Conservation (phyloP, 371 early-diverging fungal genomes). For the Polyrhizophydium stewartii region DNA sequence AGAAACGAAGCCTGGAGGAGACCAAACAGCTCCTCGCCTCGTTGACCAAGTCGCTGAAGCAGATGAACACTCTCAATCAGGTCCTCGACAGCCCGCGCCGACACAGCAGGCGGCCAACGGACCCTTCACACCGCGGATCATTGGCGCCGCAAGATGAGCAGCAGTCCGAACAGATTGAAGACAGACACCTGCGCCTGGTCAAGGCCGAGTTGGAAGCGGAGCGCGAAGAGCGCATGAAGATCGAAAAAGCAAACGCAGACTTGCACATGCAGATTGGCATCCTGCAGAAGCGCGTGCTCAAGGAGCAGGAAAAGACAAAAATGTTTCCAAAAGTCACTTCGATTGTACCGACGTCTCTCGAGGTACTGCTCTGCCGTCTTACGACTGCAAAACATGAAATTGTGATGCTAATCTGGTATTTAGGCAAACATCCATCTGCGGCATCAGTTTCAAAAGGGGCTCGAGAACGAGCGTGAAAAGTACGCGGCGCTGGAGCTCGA, state of each 20-base stretch:
- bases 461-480: slow-evolving; percentile 14
- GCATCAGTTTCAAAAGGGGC: slow-evolving; percentile 13
- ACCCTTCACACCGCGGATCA: too few species aligned
- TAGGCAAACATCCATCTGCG: slow-evolving; percentile 17
- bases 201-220: background rate
- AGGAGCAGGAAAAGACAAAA: slow-evolving; percentile 13
- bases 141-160: too few species aligned
- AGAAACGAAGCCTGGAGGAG: background rate
- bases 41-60: background rate
- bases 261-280: slow-evolving; percentile 7
- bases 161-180: background rate
- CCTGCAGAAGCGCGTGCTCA: slow-evolving; percentile 7
- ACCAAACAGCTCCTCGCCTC: background rate
- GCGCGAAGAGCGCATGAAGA: background rate
- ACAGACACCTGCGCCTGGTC: background rate
- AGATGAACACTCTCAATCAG: background rate
- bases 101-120: background rate
- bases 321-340: slow-evolving; percentile 12
- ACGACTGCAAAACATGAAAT: too few species aligned
- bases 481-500: slow-evolving; percentile 10
- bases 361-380: background rate
- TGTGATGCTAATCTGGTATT: too few species aligned
- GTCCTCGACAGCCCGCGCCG: background rate
- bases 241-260: background rate
- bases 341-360: slow-evolving; percentile 17